Base-by-base conservation (phyloP, 495 filamentous ascomycete species). In the Aspergillus homomorphus region DNA sequence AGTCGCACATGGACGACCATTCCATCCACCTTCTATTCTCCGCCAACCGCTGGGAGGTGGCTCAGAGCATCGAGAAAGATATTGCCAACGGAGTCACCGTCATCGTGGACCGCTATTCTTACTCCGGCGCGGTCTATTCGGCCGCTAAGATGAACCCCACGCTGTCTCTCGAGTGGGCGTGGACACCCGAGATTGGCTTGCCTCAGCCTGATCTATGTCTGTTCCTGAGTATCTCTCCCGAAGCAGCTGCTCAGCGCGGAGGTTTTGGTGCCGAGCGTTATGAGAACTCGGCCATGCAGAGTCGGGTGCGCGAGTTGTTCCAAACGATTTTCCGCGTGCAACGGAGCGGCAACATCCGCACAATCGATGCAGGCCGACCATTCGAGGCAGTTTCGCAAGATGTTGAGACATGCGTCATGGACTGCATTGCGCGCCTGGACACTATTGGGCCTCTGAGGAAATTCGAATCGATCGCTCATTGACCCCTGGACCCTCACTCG, bases 21-120 rank as follows among this genome's bases (percentile, higher is more conserved):
- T 87, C 86, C 7, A 96, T 98, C 63, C 95, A 98, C 70, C 83
- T 98, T 19, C 83, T 98, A 20, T 98, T 98, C 77, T 92, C 90
- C 28, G 91, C 94, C 10, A 98, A 98, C 73, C 83, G 95, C 28
- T 98, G 95, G 95, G 95, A 98, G 73, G 72, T 85, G 56, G 87
- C 82, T 69, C 86, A 80, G 51, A 79, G 77, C 38, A 92, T 94
- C 30, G 67, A 82, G 46, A 55, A 77, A 10, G 80, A 85, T 44
- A 80, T 96, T 21, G 62, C 73, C 9, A 69, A 72, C 7, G 92
- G 92, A 16, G 82, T 74, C 45, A 96, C 85, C 0, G 80, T 98
- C 9, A 81, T 98, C 26, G 84, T 92, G 53, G 94, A 98, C 72
- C 86, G 94, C 43, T 98, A 97, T 73, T 95, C 93, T 65, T 91